phyloP scores from a whole-genome alignment of 75 land plant species.

The Picea glauca region DNA sequence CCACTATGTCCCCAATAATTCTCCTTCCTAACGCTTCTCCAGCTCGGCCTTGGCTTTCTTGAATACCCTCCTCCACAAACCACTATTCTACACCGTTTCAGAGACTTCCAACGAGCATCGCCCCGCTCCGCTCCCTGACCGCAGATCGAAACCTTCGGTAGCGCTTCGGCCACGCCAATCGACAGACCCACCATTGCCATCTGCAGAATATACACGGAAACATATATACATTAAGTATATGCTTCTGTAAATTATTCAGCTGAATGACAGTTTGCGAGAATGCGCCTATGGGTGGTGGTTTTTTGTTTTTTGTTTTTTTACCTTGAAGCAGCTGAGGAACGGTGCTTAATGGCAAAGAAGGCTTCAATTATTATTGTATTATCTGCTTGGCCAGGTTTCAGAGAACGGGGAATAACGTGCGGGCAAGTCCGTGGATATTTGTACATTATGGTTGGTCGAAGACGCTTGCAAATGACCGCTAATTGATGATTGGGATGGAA shows the following conservation, averaged over 20 bases:
- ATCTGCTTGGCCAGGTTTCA: background rate
- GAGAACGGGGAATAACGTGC: background rate
- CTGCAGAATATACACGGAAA: background rate
- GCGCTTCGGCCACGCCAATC: background rate
- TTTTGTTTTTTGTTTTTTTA: background rate
- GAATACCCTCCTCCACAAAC: background rate
- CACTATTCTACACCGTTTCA: background rate
- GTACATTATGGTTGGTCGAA: too few relatives aligned
- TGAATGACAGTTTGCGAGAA: too few relatives aligned
- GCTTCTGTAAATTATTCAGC: background rate
- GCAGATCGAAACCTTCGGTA: background rate
- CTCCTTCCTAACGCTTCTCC: background rate
- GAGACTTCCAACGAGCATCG: background rate
- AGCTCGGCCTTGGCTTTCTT: background rate
- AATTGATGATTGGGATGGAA: background rate
- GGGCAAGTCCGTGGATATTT: background rate
- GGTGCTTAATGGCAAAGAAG: background rate
- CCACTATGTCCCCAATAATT: background rate
- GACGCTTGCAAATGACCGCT: too few relatives aligned
- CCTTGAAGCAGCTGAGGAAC: background rate
- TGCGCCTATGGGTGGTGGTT: too few relatives aligned
- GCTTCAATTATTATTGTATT: background rate
- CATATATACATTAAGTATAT: background rate
- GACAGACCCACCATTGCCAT: background rate
- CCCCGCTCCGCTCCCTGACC: background rate